These are phyloP conservation scores for Tulasnella sp. DNA, from an alignment of 768 basidiomycete species.

Conservation along the genomic window DNA sequence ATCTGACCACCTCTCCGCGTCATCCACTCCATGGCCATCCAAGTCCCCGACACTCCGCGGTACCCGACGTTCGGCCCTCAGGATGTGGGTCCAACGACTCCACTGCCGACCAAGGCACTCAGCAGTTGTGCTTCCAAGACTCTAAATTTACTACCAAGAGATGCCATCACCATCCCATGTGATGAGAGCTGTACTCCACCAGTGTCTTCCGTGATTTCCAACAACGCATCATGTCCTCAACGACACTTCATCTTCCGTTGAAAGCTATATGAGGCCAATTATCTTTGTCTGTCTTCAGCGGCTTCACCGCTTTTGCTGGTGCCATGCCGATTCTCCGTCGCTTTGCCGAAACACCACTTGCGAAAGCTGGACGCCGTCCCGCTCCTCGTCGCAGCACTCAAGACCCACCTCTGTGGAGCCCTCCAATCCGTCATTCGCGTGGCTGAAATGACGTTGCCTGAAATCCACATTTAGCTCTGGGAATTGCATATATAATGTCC, in stretches of 20 bases:
- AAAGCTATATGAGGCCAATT: background rate
- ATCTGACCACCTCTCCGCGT: background rate
- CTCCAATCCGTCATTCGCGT: constrained; percentile 17
- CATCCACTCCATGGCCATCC: background rate
- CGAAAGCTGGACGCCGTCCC: background rate
- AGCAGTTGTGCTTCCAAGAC: background rate
- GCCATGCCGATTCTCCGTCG: background rate
- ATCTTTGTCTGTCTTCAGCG: background rate
- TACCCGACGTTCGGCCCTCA: background rate
- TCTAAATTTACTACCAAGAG: background rate
- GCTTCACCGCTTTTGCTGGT: background rate
- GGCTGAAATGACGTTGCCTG: background rate
- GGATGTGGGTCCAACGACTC: background rate
- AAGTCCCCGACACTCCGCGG: background rate
- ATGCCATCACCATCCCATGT: background rate
- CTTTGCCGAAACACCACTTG: background rate
- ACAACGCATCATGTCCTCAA: background rate
- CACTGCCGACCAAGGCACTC: background rate
- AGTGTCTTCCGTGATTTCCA: background rate
- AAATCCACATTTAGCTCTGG: background rate
- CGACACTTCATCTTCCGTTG: background rate
- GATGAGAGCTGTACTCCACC: background rate
- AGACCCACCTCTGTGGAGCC: background rate
- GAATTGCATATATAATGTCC: background rate
- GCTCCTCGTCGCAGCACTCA: background rate